These are phyloP conservation scores for Pythium vanterpoolii DNA, from an alignment of 352 stramenopile genomes.

Conservation along the genomic window DNA sequence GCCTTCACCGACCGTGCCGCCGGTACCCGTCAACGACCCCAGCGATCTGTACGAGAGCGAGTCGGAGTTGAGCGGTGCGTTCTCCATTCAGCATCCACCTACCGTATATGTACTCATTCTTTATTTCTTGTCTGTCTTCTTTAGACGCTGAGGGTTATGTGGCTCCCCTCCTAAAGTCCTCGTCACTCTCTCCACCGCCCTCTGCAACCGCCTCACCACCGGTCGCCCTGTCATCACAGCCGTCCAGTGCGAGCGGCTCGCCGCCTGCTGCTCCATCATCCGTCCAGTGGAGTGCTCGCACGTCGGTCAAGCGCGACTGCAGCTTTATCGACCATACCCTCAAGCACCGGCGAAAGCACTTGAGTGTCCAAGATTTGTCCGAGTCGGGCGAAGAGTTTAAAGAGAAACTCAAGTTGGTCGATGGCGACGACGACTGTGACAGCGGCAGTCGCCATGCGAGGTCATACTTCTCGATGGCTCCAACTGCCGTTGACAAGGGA, in stretches of 20 bases:
- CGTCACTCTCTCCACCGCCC: neutral
- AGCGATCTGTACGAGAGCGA: constrained; percentile 34
- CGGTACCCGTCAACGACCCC: neutral
- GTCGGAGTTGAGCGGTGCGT: constrained; percentile 41
- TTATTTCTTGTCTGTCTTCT: neutral
- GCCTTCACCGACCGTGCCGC: neutral
- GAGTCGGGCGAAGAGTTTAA: constrained; percentile 35
- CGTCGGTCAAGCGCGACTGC: constrained; percentile 59
- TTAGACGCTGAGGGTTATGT: constrained; percentile 3
- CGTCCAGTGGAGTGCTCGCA: constrained; percentile 37
- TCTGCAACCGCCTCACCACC: neutral
- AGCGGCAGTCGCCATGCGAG: neutral
- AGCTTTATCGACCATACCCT: constrained; percentile 44
- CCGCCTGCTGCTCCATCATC: neutral
- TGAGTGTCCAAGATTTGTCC: constrained; percentile 36
- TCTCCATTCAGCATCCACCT: neutral
- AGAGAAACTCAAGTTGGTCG: constrained; percentile 19
- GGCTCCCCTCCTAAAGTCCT: neutral
- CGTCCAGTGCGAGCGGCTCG: constrained; percentile 7
- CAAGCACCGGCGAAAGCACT: constrained; percentile 12
- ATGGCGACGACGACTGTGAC: constrained; percentile 9
- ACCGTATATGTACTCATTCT: neutral
- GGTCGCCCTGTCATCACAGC: neutral
- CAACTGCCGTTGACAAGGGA: neutral
- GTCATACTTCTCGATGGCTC: neutral